Evolutionary conservation across 1,284 basidiomycete species (phyloP), one percentile per base, ranked within the genome.

Genomic region (Ustilago sp.): DNA sequence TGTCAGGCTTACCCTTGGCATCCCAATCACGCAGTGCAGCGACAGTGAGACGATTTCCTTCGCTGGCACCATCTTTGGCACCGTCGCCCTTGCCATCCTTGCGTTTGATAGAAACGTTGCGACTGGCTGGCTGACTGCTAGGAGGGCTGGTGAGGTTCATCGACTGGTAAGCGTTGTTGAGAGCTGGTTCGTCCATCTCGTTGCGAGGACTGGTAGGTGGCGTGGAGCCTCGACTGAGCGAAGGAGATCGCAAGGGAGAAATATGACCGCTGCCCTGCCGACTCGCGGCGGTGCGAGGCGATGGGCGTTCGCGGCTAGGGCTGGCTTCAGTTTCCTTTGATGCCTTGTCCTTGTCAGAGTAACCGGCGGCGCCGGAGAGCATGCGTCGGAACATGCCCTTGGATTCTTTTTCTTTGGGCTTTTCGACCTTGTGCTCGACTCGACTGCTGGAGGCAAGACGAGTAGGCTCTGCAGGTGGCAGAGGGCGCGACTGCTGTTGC

Each of bases 11-110:
- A 34, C 45, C 73, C 52, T 81, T 79, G 60, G 79, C 79, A 47
- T 85, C 82, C 81, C 76, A 81, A 59, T 85, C 83, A 47, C 81
- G 81, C 31, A 85, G 71, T 7, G 83, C 82, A 4, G 80, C 80
- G 1, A 77, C 79, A 13, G 83, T 85, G 51, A 85, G 72, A 17
- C 78, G 72, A 45, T 74, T 79, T 34, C 77, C 77, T 39, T 64
- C 71, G 36, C 28, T 51, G n/a, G 48, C 63, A 31, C 43, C 72
- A 8, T 78, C 66, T 47, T 64, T 63, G 35, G 51, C 38, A 8
- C 48, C 38, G 15, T 72, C 67, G 48, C 48, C n/a, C 31, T 66
- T 66, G 64, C 59, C 62, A 7, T 74, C 63, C 58, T 74, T 77
- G 57, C 78, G 68, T 63, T 80, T 81, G 73, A 82, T 58, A 41